Evolutionary conservation across 345 rosid genomes (phyloP), one percentile per base, ranked within the genome.

Genomic region (Gossypioides kirkii): DNA sequence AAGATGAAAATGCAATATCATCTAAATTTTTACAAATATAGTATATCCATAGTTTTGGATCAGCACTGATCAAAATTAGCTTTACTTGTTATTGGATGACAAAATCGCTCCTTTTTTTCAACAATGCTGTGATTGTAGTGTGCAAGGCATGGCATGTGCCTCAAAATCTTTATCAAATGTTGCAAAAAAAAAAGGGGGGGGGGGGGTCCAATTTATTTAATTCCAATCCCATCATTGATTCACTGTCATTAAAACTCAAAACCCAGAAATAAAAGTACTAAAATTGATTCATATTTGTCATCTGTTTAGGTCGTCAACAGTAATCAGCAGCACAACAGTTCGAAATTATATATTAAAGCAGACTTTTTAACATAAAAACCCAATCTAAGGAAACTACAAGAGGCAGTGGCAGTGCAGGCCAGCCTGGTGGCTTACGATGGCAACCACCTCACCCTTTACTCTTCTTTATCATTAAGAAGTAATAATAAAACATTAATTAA

Each of bases 351-450:
- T 64, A 18, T 42, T 60, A 26, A 65, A 45, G 28, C 38, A 46
- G 17, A 46, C 70, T 46, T 66, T 43, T 43, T 25, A n/a, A 3
- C 41, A 23, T 13, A 20, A 5, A 11, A 25, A 2, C 18, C 41
- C 16, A 41, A 46, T 23, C 13, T 2, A 66, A 23, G 36, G 54
- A 65, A 43, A 18, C 22, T 18, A 36, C 69, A 2, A 43, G 11
- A 43, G 54, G 54, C 69, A 61, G 46, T 2, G 16, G 68, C 68
- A 46, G 55, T 46, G 70, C 70, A 25, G 41, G 6, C 70, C 55
- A 66, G 70, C 70, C 46, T 64, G 70, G 2, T 22, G 70, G 53
- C 18, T 65, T 52, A 43, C 53, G 53, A 43, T 53, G 0, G 22
- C 20, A 8, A 23, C 8, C 32, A 64, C 46, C 3, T 0, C 17